Evolutionary conservation across 192 early-diverging fungal genomes (phyloP).

Genomic region (Backusella parvicylindrica): DNA sequence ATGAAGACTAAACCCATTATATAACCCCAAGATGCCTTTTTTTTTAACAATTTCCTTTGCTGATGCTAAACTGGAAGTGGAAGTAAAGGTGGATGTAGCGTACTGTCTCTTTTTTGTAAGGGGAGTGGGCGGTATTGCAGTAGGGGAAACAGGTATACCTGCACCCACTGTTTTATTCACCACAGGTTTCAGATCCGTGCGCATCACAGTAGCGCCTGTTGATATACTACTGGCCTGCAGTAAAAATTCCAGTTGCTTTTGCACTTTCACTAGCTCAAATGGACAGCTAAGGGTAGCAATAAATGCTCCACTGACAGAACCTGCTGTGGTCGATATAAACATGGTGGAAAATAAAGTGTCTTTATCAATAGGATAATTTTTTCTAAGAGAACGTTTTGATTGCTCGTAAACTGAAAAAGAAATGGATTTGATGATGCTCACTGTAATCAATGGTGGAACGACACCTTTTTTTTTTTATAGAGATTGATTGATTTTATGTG

Average conservation of each 20-base stretch:
- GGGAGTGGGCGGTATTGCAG: slow-evolving; percentile 22
- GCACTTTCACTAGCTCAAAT: slow-evolving; percentile 75
- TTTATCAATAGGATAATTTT: slow-evolving; percentile 29
- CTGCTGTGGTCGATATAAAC: slow-evolving; percentile 48
- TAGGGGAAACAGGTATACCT: slow-evolving; percentile 17
- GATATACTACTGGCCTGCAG: slow-evolving; percentile 49
- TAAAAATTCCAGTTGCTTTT: slow-evolving; percentile 66
- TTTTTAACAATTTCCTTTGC: slow-evolving; percentile 46
- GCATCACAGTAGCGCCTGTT: slow-evolving; percentile 39
- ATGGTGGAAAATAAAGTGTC: slow-evolving; percentile 40
- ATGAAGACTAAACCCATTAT: slow-evolving; percentile 42
- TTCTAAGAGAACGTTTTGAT: slow-evolving; percentile 55
- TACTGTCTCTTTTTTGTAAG: not conserved
- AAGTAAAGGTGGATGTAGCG: slow-evolving; percentile 31
- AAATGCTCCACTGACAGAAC: slow-evolving; percentile 58
- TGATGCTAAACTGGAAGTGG: slow-evolving; percentile 45
- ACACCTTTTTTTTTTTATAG: slow-evolving; percentile 36
- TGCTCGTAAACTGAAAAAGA: slow-evolving; percentile 88
- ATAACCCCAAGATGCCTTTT: slow-evolving; percentile 48
- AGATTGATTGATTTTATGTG: not conserved
- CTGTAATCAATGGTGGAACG: slow-evolving; percentile 77
- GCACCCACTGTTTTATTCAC: slow-evolving; percentile 6
- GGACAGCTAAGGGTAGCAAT: slow-evolving; percentile 72
- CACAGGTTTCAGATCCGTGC: slow-evolving; percentile 8
- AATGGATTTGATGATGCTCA: slow-evolving; percentile 84